Conservation (phyloP, 768 basidiomycete genomes). For the Russula emetica region DNA sequence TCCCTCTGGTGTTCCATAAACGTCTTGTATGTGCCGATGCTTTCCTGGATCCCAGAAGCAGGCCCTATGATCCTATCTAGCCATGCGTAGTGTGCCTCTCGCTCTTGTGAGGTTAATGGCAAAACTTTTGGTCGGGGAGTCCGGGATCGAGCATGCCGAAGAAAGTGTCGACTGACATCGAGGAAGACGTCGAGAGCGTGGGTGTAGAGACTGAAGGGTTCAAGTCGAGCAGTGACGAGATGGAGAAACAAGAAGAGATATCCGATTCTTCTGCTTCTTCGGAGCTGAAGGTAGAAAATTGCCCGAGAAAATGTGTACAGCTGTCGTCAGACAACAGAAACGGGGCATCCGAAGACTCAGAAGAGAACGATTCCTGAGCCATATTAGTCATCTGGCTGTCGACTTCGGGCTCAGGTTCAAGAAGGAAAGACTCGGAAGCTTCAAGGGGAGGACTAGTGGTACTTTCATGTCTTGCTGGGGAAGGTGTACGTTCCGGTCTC, state of each 20-base stretch:
- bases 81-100: conserved; percentile 48
- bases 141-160: conserved; percentile 22
- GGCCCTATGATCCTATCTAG: conserved; percentile 48
- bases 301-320: conserved; percentile 6
- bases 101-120: conserved; percentile 37
- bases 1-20: conserved; percentile 48
- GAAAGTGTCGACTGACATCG: conserved; percentile 12
- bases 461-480: background rate
- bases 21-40: conserved; percentile 47
- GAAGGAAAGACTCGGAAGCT: background rate
- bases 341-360: background rate
- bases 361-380: background rate
- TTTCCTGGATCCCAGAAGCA: conserved; percentile 45
- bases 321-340: conserved; percentile 10
- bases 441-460: background rate
- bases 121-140: background rate
- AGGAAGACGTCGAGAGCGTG: conserved; percentile 13
- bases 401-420: conserved; percentile 11
- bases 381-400: background rate
- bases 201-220: conserved; percentile 11
- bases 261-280: conserved; percentile 8
- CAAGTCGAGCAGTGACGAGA: conserved; percentile 29
- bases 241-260: conserved; percentile 12
- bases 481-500: background rate
- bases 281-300: conserved; percentile 9